phyloP scores from a whole-genome alignment of 2,329 filamentous ascomycete species.

The Beauveria rudraprayagi region DNA sequence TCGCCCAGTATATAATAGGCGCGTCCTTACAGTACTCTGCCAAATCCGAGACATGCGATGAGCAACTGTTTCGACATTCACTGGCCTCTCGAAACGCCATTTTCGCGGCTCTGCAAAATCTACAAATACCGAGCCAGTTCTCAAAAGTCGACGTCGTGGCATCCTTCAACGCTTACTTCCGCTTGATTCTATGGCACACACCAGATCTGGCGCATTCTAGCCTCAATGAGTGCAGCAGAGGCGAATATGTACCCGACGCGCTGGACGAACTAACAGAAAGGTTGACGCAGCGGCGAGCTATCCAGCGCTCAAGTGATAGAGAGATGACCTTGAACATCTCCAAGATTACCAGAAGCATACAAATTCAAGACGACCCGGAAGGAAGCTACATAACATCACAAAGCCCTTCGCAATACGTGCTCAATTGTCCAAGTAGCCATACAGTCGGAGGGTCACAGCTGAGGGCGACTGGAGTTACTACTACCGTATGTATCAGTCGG shows the following conservation, averaged over 20 bases:
- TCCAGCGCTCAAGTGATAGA: slow-evolving; percentile 32
- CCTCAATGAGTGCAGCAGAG: slow-evolving; percentile 18
- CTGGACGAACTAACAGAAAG: slow-evolving; percentile 26
- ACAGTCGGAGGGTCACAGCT: slow-evolving; percentile 28
- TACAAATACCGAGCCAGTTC: slow-evolving; percentile 26
- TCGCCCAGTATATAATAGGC: slow-evolving; percentile 30
- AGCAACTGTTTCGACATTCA: slow-evolving; percentile 25
- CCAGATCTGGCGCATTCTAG: slow-evolving; percentile 21
- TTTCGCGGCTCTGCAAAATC: slow-evolving; percentile 26
- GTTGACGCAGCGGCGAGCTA: slow-evolving; percentile 26
- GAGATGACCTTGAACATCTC: slow-evolving; percentile 29
- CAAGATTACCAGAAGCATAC: slow-evolving; percentile 26
- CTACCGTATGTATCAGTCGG: slow-evolving; percentile 16
- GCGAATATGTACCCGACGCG: slow-evolving; percentile 29
- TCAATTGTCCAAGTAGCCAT: slow-evolving; percentile 30
- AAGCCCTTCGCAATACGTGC: slow-evolving; percentile 25
- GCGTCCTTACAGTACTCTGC: slow-evolving; percentile 30
- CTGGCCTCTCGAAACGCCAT: slow-evolving; percentile 29
- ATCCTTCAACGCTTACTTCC: slow-evolving; percentile 27
- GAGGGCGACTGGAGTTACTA: slow-evolving; percentile 17
- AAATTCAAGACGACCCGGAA: slow-evolving; percentile 27
- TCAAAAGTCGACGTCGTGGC: slow-evolving; percentile 27
- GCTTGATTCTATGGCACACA: slow-evolving; percentile 30
- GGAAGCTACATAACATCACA: slow-evolving; percentile 17
- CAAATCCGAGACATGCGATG: slow-evolving; percentile 26